Base-by-base conservation (phyloP, 192 early-diverging fungal genomes). In the Pilobolus umbonatus region DNA sequence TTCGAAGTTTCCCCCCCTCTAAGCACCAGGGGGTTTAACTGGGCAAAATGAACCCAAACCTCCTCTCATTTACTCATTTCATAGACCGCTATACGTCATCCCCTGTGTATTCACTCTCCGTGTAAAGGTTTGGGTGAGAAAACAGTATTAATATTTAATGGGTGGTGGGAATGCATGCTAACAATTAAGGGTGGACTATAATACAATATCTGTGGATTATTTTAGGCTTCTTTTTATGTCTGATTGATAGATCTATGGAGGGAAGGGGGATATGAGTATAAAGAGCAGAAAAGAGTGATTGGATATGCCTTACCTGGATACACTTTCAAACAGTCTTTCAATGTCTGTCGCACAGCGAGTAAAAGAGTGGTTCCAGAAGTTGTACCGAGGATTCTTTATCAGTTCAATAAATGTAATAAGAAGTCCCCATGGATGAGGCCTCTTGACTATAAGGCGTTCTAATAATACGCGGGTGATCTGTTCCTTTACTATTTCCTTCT, bases 401-500 rank as follows among this genome's bases (percentile, higher is more conserved):
- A 98, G 71, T 72, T 98, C 96, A 55, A 96, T 98, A 63, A 98
- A 93, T 19, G 96, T 98, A n/a, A 98, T 92, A 61, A 98, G 73
- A 57, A 98, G 77, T 9, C 96, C 96, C 88, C 95, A 96, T 49
- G 96, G 96, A 75, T 96, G 93, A 15, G 96, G 96, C 43, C 94
- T 80, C 74, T 93, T 96, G 19, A 93, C 96, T 62, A 98, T 87
- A 32, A 96, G 75, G 35, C 96, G 83, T 78, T 98, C 96, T 52
- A 96, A 73, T 48, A 98, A 75, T 7, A 96, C 96, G 12, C 95
- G 74, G n/a, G 93, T 94, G 57, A 96, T 91, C 70, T 93, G 93
- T 78, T 98, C 96, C 72, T 94, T 88, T 52, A 95, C 84, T 14
- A 76, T 73, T 67, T 96, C 94, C 65, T 87, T 72, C 25, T 40